Percentiles rank a stretch among this genome's conserved stretches.
phyloP scores from a whole-genome alignment of 441 rosid species.

The Oxalis stricta region DNA sequence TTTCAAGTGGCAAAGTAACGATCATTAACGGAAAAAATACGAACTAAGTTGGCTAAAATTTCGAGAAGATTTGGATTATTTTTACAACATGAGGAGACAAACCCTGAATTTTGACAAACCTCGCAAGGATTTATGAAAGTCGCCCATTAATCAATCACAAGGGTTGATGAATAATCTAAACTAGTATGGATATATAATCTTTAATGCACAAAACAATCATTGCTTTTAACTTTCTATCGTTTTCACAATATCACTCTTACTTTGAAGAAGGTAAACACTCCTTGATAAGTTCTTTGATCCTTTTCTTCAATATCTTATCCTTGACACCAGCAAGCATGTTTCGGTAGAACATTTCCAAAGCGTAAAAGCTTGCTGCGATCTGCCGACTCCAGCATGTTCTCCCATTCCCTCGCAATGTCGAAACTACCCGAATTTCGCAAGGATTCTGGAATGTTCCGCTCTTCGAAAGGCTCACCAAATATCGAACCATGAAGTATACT shows the following conservation, averaged over 20 bases:
- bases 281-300: slow-evolving; percentile 64
- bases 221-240: neutral
- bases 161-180: neutral
- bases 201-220: neutral
- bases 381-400: slow-evolving; percentile 56
- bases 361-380: slow-evolving; percentile 47
- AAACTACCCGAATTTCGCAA: slow-evolving; percentile 34
- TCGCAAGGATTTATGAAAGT: too few species aligned
- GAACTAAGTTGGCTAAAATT: too few species aligned
- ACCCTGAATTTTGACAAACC: too few species aligned
- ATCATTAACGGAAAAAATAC: too few species aligned
- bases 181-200: neutral
- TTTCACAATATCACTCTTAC: neutral
- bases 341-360: slow-evolving; percentile 62
- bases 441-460: slow-evolving; percentile 49
- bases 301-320: slow-evolving; percentile 67
- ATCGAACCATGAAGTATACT: slow-evolving; percentile 73
- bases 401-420: slow-evolving; percentile 72
- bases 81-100: too few species aligned
- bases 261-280: slow-evolving; percentile 39
- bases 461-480: slow-evolving; percentile 60
- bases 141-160: too few species aligned
- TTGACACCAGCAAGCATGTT: slow-evolving; percentile 61
- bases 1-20: too few species aligned
- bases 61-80: too few species aligned